A percentile compares a stretch with the other conserved stretches of the same genome.
Conservation (phyloP, 352 stramenopile genomes). For the Phytophthora vignae region DNA sequence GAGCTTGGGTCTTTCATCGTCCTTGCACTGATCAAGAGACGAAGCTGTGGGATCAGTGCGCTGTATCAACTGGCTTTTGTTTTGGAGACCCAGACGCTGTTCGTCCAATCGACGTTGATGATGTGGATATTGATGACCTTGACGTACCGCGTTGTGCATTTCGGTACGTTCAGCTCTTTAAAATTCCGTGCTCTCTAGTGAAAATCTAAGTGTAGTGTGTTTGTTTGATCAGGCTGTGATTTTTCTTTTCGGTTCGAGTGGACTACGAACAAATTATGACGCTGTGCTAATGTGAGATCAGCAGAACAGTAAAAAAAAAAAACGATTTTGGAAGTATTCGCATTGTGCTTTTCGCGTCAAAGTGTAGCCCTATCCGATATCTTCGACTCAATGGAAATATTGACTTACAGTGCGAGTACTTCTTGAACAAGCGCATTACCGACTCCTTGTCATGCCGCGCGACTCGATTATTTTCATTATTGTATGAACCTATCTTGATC, state of each 20-base stretch:
- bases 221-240: conserved; percentile 18
- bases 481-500: no score
- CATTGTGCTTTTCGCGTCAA: no score
- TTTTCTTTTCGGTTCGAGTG: conserved; percentile 31
- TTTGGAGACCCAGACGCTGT: conserved; percentile 37
- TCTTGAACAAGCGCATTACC: no score
- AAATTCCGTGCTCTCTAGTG: no score
- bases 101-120: conserved; percentile 38
- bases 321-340: no score
- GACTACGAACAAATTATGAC: neutral
- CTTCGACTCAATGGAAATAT: no score
- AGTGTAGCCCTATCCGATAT: no score
- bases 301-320: no score
- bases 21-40: conserved; percentile 19
- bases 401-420: no score
- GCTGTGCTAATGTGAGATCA: neutral
- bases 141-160: conserved; percentile 34
- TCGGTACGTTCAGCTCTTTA: conserved; percentile 23
- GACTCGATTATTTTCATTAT: no score
- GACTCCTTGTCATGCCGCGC: no score
- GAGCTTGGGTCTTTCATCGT: conserved; percentile 40
- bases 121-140: conserved; percentile 38
- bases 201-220: no score
- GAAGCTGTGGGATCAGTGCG: conserved; percentile 23
- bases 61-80: conserved; percentile 48